Base-by-base conservation (phyloP, 805 yeast genomes). In the Wickerhamiella allomyrinae region DNA sequence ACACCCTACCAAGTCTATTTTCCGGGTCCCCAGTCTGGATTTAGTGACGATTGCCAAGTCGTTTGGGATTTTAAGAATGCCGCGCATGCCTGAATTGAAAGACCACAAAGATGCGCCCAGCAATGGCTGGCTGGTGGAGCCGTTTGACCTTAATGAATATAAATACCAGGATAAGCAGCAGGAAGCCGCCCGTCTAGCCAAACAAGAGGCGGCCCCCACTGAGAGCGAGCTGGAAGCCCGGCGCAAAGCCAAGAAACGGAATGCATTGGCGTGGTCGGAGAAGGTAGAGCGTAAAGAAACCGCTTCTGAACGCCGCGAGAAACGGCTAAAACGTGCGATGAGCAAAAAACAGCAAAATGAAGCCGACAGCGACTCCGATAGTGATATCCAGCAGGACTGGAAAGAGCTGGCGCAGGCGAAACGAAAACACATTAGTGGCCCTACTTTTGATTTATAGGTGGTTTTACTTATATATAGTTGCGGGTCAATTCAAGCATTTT, bases 21-120 rank as follows among this genome's bases (percentile, higher is more conserved):
- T 91, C 65, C 67, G 97, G 48, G 52, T 83, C 20, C 71, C 71
- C 40, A 61, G 74, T 7, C 61, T 91, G 42, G 93, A 89, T 57
- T 80, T 80, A 51, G 57, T 77, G 20, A 80, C 78, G 0, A 48
- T 81, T 7, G 94, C 91, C 1, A 70, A 67, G 49, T 68, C 82
- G 65, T 86, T 81, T 58, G 94, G 95, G 1, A 60, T 91, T 2
- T 60, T 83, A 34, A 69, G 95, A 50, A 62, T 89, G 45, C 99
- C 99, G 7, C 75, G 77, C 51, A 91, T 93, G 97, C 98, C 98
- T 0, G 99, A 91, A 56, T 62, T 76, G 24, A 70, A 77, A 19
- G 55, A 67, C 23, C 55, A 62, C 29, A 73, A 68, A 2, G 49
- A 59, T 10, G 62, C 76, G 53, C 82, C 86, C 0, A 73, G 69